These are phyloP conservation scores for Apiotrichum akiyoshidainum DNA, from an alignment of 1,284 basidiomycete genomes.

Conservation along the genomic window DNA sequence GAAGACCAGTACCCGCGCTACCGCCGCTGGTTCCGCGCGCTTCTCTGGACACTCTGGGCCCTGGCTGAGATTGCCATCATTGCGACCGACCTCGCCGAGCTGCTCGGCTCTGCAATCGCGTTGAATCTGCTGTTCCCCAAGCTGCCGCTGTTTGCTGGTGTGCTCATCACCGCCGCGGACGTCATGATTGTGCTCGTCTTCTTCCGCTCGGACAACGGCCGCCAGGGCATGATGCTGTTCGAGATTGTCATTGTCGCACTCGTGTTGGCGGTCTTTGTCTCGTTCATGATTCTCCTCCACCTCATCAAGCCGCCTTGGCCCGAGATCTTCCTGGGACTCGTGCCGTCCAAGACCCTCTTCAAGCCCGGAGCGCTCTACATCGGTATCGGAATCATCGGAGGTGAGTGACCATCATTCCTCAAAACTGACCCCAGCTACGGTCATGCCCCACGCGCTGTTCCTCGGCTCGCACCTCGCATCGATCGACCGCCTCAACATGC, in stretches of 20 bases:
- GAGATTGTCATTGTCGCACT: slow-evolving; percentile 67
- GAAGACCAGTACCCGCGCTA: slow-evolving; percentile 70
- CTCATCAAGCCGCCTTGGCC: slow-evolving; percentile 73
- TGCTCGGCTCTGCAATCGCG: slow-evolving; percentile 76
- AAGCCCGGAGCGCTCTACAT: slow-evolving; percentile 65
- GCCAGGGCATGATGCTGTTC: slow-evolving; percentile 58
- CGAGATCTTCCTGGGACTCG: slow-evolving; percentile 74
- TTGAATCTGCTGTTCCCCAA: slow-evolving; percentile 75
- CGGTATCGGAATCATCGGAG: slow-evolving; percentile 59
- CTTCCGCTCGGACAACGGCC: slow-evolving; percentile 42
- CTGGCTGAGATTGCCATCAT: slow-evolving; percentile 81
- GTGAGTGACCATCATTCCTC: slow-evolving; percentile 14
- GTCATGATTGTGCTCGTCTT: slow-evolving; percentile 62
- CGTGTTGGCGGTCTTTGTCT: slow-evolving; percentile 72
- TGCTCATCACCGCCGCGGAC: slow-evolving; percentile 78
- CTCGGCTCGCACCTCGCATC: slow-evolving; percentile 81
- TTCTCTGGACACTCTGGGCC: slow-evolving; percentile 53
- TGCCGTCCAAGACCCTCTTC: slow-evolving; percentile 62
- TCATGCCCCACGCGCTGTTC: slow-evolving; percentile 86
- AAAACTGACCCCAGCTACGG: slow-evolving; percentile 60
- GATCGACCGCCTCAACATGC: slow-evolving; percentile 61
- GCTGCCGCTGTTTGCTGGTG: slow-evolving; percentile 73
- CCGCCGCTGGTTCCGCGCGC: slow-evolving; percentile 34
- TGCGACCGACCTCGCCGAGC: slow-evolving; percentile 59
- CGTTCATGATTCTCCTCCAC: slow-evolving; percentile 75